Evolutionary conservation across 257 asterid species (phyloP).

Genomic region (Primulina eburnea): DNA sequence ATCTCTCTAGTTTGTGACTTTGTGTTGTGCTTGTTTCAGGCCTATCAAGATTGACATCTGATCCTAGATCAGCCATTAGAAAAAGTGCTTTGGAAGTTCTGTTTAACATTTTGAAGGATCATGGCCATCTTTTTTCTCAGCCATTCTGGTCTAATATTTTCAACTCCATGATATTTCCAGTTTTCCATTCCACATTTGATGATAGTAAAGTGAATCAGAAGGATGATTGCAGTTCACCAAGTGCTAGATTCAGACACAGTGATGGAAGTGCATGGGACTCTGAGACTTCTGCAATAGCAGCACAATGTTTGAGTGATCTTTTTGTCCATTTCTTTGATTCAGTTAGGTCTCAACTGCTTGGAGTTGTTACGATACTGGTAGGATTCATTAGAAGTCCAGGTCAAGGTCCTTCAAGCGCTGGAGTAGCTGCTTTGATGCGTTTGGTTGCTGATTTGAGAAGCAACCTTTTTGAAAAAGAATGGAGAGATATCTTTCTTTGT

Average conservation of each 20-base stretch:
- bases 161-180: conserved; percentile 66
- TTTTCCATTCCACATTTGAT: conserved; percentile 56
- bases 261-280: conserved; percentile 78
- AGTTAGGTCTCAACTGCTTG: conserved; percentile 64
- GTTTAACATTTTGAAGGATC: conserved; percentile 92
- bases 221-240: conserved; percentile 37
- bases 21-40: conserved; percentile 48
- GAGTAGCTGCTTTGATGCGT: conserved; percentile 72
- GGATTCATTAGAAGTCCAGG: conserved; percentile 63
- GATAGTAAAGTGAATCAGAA: conserved; percentile 48
- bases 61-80: conserved; percentile 92
- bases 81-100: conserved; percentile 93
- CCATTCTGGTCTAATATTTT: conserved; percentile 73
- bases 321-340: conserved; percentile 62
- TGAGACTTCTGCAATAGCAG: conserved; percentile 69
- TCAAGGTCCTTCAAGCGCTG: conserved; percentile 78
- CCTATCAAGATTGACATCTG: conserved; percentile 82
- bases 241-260: conserved; percentile 38
- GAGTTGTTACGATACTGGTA: conserved; percentile 61
- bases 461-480: conserved; percentile 64
- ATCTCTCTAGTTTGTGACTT: conserved; percentile 14
- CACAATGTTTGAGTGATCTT: conserved; percentile 66
- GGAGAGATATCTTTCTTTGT: conserved; percentile 62
- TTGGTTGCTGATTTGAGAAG: conserved; percentile 61
- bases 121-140: conserved; percentile 79